Base-by-base conservation (phyloP, 1,284 basidiomycete genomes). In the Rhodotorula sp. region DNA sequence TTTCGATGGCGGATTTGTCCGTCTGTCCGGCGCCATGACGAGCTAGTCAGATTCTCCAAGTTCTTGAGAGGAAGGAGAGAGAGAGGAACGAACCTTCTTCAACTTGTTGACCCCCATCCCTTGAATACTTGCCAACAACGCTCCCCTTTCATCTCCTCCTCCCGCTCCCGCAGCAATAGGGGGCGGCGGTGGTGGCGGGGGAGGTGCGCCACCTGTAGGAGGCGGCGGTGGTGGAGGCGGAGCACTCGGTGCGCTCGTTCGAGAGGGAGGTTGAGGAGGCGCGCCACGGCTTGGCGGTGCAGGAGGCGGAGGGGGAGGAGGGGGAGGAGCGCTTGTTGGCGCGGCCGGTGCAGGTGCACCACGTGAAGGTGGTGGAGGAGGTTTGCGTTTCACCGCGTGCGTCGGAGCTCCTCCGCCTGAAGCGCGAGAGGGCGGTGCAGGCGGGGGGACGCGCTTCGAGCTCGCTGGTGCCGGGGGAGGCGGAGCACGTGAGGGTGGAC, bases 31-130 rank as follows among this genome's bases (percentile, higher is more conserved):
- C 74, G 7, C 5, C 44, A 31, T n/a, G n/a, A n/a, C n/a, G n/a
- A n/a, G n/a, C n/a, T 1, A 26, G 79, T 76, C n/a, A 28, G 54
- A 65, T 55, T 13, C 37, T 20, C 13, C 11, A 31, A 26, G 2
- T 8, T 5, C 20, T 24, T 2, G 22, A 40, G 22, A 9, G 34
- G n/a, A 28, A n/a, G 20, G 48, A 24, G 11, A 26, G 47, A 34
- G 15, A 6, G 46, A 47, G 30, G 24, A 15, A 31, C 85, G 82
- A 11, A 86, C 86, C 81, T 92, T 93, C 74, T 86, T 86, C 62
- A 97, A 84, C 10, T 87, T 84, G 77, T 89, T 86, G 0, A 96
- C 79, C 22, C 87, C 85, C 63, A 85, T 85, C 55, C 88, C 88
- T 77, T 88, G 87, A 72, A 90, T 89, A 26, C 85, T 86, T 0